Evolutionary conservation across 225 moss, liverwort and hornwort species (phyloP).

Genomic region (Marchantia polymorpha): DNA sequence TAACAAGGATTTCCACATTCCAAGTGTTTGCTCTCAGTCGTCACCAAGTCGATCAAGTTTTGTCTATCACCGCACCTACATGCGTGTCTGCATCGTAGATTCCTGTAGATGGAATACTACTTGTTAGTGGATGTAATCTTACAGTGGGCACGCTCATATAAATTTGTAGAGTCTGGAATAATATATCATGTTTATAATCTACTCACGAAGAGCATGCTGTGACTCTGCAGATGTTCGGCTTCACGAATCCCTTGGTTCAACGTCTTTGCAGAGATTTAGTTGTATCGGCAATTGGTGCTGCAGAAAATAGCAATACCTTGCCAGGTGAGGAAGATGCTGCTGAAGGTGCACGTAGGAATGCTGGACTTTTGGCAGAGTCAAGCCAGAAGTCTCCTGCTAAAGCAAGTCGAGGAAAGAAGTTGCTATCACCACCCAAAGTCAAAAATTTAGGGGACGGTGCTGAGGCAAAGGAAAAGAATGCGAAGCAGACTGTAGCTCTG

Average conservation of each 20-base stretch:
- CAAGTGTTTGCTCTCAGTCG: too few species aligned
- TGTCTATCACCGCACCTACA: neutral
- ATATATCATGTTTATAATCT: neutral
- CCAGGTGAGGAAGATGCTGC: neutral
- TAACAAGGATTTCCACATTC: too few species aligned
- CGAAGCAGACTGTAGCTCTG: neutral
- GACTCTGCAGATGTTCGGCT: slow-evolving; percentile 44
- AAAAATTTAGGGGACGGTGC: slow-evolving; percentile 6
- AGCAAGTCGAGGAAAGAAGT: slow-evolving; percentile 16
- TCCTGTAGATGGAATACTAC: neutral
- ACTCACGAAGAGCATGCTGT: neutral
- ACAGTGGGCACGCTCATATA: too few species aligned
- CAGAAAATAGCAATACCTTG: slow-evolving; percentile 17
- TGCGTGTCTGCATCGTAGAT: neutral
- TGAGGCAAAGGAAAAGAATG: neutral
- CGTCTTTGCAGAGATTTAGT: slow-evolving; percentile 46
- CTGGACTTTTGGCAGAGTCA: slow-evolving; percentile 18
- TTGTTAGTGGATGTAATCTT: neutral
- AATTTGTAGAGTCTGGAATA: too few species aligned
- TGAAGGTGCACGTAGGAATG: slow-evolving; percentile 2
- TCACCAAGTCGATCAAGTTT: neutral
- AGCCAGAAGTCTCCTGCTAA: slow-evolving; percentile 20
- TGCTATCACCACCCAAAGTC: neutral
- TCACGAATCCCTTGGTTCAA: slow-evolving; percentile 39
- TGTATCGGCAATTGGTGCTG: slow-evolving; percentile 28